phyloP scores from a whole-genome alignment of 2,329 filamentous ascomycete genomes.

The Hypocreales sp. region DNA sequence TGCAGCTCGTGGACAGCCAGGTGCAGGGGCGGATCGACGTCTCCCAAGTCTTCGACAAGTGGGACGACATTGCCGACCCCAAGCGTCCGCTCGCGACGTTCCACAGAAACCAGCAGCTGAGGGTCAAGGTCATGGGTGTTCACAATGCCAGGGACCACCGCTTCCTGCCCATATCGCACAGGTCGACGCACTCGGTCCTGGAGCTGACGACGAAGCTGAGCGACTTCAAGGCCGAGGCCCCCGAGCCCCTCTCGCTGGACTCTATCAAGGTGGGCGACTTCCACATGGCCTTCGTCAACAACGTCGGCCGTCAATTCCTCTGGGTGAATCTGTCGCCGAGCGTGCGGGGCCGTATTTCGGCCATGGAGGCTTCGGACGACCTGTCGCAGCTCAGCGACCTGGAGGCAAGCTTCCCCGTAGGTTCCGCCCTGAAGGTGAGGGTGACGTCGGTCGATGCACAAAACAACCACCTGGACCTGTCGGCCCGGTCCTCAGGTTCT shows the following conservation, averaged over 20 bases:
- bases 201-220: slow-evolving; percentile 74
- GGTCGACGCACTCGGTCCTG: slow-evolving; percentile 65
- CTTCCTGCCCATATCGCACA: slow-evolving; percentile 83
- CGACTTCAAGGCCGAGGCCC: slow-evolving; percentile 32
- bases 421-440: slow-evolving; percentile 71
- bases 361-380: slow-evolving; percentile 79
- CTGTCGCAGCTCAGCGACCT: slow-evolving; percentile 64
- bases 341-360: slow-evolving; percentile 67
- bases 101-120: slow-evolving; percentile 51
- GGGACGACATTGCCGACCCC: slow-evolving; percentile 71
- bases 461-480: slow-evolving; percentile 67
- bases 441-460: slow-evolving; percentile 60
- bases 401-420: slow-evolving; percentile 68
- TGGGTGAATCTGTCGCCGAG: slow-evolving; percentile 89
- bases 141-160: slow-evolving; percentile 84
- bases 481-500: slow-evolving; percentile 48
- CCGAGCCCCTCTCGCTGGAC: slow-evolving; percentile 48
- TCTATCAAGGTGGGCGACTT: slow-evolving; percentile 56
- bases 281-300: slow-evolving; percentile 81
- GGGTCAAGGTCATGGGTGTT: slow-evolving; percentile 67
- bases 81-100: slow-evolving; percentile 68
- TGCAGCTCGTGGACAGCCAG: slow-evolving; percentile 56
- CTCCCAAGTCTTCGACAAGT: slow-evolving; percentile 77
- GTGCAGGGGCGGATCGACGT: slow-evolving; percentile 87
- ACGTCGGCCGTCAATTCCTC: slow-evolving; percentile 60